Percentiles rank a stretch among this genome's conserved stretches.
These are phyloP conservation scores for Vitellaria paradoxa DNA, from an alignment of 179 eudicot species.

Conservation along the genomic window DNA sequence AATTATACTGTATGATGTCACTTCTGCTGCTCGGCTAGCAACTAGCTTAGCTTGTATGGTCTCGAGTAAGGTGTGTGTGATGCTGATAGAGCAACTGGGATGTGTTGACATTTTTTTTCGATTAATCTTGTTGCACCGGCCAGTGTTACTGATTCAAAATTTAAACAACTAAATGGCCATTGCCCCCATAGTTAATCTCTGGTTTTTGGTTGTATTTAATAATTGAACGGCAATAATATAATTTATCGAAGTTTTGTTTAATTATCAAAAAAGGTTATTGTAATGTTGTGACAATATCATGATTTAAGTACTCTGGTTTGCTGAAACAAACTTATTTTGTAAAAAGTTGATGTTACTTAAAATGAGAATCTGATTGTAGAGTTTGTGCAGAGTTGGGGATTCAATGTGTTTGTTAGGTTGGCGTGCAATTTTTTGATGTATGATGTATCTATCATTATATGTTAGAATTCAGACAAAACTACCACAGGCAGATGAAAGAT, in stretches of 20 bases:
- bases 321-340: not conserved
- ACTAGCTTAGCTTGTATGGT: not conserved
- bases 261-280: too few relatives aligned
- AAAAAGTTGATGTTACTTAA: not conserved
- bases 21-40: not conserved
- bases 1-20: too few relatives aligned
- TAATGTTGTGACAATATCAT: not conserved
- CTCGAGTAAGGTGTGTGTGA: too few relatives aligned
- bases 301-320: not conserved
- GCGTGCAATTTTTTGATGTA: not conserved
- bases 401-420: not conserved
- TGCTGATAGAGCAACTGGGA: too few relatives aligned
- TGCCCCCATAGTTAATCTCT: too few relatives aligned
- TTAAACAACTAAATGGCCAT: not conserved
- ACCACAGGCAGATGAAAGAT: not conserved
- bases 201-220: too few relatives aligned
- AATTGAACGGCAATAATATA: too few relatives aligned
- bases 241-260: too few relatives aligned
- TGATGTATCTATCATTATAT: not conserved
- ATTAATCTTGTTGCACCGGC: not conserved
- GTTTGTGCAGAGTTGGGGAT: not conserved
- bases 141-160: not conserved
- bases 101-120: not conserved
- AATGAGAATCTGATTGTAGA: not conserved
- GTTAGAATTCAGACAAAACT: not conserved